Base-by-base conservation (phyloP, 371 early-diverging fungal genomes). In the Saksenaea oblongispora region DNA sequence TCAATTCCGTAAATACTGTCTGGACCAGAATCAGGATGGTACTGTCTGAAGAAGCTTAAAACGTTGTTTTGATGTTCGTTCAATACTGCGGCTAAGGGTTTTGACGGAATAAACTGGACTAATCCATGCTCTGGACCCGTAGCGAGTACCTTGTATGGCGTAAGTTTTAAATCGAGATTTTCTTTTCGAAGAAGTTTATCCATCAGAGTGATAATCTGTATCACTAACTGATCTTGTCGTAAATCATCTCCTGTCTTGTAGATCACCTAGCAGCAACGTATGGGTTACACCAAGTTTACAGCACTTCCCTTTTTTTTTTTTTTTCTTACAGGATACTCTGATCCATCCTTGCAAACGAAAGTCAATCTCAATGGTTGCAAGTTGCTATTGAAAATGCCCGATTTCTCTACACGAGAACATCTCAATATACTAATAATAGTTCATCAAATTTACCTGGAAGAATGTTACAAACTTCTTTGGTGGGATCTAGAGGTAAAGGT, bases 201-300 rank as follows among this genome's bases (percentile, higher is more conserved):
- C 97, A 98, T 98, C 27, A 99, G 80, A 0, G 91, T 92, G 59
- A 98, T 95, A 56, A 98, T 89, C 72, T 98, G 98, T 41, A 99
- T 92, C 5, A 96, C 95, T 26, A 99, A 82, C 73, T 98, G 98
- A 81, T 99, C 99, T 79, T 99, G 99, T 28, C 98, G 79, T 74
- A 99, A 75, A 68, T 99, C 99, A 73, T 99, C 99, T 5, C 99
- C 99, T 0, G 87, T 82, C 73, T 99, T 99, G 84, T 96, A 97
- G 3, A 99, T 97, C 9, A 94, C 72, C 79, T 82, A 65, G n/a
- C 14, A 28, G 7, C 14, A 13, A 41, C 1, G 10, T 5, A 10
- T 22, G 5, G 28, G 22, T 13, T 26, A 15, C 2, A n/a, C 3
- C 31, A 58, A 27, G 8, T 27, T 9, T 41, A 36, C 31, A 41